phyloP scores from a whole-genome alignment of 208 protist genomes.

The Trichomonas gallinae region DNA sequence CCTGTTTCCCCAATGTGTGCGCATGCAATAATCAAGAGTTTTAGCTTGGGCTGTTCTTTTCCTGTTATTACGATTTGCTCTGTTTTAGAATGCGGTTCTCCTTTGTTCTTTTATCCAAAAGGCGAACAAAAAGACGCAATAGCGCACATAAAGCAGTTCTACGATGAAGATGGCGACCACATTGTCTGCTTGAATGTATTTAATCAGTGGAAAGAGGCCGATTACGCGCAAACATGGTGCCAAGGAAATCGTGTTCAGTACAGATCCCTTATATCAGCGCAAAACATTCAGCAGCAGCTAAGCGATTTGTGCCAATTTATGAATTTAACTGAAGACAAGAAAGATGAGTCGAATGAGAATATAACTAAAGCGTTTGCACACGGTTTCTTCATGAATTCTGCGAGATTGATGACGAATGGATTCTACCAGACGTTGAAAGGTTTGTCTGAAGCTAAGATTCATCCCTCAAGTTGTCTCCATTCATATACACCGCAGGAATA shows the following conservation, averaged over 20 bases:
- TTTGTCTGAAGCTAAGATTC: constrained; percentile 34
- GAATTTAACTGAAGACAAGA: constrained; percentile 51
- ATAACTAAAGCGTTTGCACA: constrained; percentile 26
- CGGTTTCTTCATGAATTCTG: constrained; percentile 71
- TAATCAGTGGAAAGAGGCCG: constrained; percentile 37
- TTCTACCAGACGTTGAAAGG: constrained; percentile 55
- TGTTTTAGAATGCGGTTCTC: constrained; percentile 20
- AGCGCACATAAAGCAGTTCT: constrained; percentile 1
- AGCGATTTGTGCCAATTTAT: constrained; percentile 56
- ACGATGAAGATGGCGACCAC: constrained; percentile 25
- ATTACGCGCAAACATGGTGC: constrained; percentile 51
- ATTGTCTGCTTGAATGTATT: constrained; percentile 24
- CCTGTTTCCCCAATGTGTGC: constrained; percentile 50
- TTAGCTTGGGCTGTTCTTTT: not conserved
- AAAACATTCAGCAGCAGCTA: constrained; percentile 65
- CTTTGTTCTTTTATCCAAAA: not conserved
- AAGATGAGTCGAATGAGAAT: constrained; percentile 25
- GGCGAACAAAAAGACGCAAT: constrained; percentile 14
- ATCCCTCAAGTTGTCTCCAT: constrained; percentile 48
- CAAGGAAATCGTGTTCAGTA: constrained; percentile 72
- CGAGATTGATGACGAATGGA: constrained; percentile 47
- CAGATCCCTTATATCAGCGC: constrained; percentile 59
- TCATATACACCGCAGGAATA: constrained; percentile 57
- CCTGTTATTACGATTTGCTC: constrained; percentile 22
- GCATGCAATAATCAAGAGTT: not conserved